Conservation (phyloP, 2,329 filamentous ascomycete species). For the Botrytis hyacinthi region DNA sequence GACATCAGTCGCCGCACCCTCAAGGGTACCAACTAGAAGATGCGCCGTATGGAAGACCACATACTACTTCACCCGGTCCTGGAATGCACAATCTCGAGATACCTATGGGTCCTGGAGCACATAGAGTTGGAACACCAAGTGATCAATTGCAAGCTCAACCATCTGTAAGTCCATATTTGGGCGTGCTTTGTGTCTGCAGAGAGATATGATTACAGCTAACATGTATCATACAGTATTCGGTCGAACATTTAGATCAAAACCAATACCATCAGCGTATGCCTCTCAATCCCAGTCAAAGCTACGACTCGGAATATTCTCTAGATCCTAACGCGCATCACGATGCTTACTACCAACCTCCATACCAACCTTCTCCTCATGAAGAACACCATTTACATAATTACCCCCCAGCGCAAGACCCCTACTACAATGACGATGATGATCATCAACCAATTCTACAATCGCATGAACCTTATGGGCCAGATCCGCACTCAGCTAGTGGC, state of each 20-base stretch:
- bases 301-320: slow-evolving; percentile 67
- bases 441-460: slow-evolving; percentile 71
- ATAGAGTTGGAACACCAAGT: slow-evolving; percentile 57
- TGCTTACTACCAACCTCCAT: slow-evolving; percentile 79
- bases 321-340: slow-evolving; percentile 86
- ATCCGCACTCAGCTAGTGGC: slow-evolving; percentile 47
- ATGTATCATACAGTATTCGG: slow-evolving; percentile 56
- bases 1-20: slow-evolving; percentile 63
- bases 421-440: slow-evolving; percentile 63
- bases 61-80: slow-evolving; percentile 29
- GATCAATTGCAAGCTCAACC: slow-evolving; percentile 82
- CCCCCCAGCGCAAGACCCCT: slow-evolving; percentile 27
- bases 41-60: slow-evolving; percentile 35
- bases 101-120: slow-evolving; percentile 58
- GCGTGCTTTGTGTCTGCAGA: slow-evolving; percentile 8
- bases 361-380: slow-evolving; percentile 56
- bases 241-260: slow-evolving; percentile 63
- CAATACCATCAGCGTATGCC: slow-evolving; percentile 57
- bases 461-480: slow-evolving; percentile 53
- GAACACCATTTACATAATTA: slow-evolving; percentile 35
- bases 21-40: slow-evolving; percentile 82
- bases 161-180: slow-evolving; percentile 58
- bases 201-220: slow-evolving; percentile 23
- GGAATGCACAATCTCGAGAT: slow-evolving; percentile 61
- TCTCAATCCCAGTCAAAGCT: slow-evolving; percentile 47